These are phyloP conservation scores for Alternaria tenuissima DNA, from an alignment of 2,329 filamentous ascomycete genomes.

Conservation along the genomic window DNA sequence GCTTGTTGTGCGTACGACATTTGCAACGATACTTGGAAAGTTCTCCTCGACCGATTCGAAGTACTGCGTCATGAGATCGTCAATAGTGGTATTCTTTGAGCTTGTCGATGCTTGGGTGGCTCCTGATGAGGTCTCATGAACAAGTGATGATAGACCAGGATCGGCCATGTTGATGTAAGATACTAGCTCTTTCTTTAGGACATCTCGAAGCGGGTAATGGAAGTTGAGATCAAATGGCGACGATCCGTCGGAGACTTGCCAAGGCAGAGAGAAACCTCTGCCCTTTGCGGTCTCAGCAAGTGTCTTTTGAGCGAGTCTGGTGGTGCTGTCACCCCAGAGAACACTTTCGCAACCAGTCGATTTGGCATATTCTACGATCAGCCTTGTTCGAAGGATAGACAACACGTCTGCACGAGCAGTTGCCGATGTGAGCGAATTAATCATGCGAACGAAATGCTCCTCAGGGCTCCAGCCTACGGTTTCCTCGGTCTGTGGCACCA, in stretches of 20 bases:
- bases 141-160: conserved; percentile 58
- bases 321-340: conserved; percentile 86
- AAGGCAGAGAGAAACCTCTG: conserved; percentile 82
- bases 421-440: conserved; percentile 71
- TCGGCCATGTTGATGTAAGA: conserved; percentile 67
- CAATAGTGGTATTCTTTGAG: conserved; percentile 83
- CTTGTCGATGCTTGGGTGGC: conserved; percentile 58
- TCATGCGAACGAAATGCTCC: conserved; percentile 59
- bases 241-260: conserved; percentile 79
- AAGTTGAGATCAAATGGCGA: conserved; percentile 67
- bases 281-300: conserved; percentile 91
- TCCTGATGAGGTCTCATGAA: conserved; percentile 42
- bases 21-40: conserved; percentile 91
- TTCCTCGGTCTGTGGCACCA: conserved; percentile 21
- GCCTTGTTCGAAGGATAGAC: conserved; percentile 72
- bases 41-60: conserved; percentile 85
- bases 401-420: conserved; percentile 80
- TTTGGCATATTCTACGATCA: conserved; percentile 66
- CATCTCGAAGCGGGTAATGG: conserved; percentile 83
- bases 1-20: conserved; percentile 90
- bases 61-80: conserved; percentile 88
- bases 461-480: conserved; percentile 11
- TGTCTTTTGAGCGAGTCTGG: conserved; percentile 83
- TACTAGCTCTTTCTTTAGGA: conserved; percentile 81
- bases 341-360: conserved; percentile 71